These are phyloP conservation scores for Debaryomyces castellii DNA, from an alignment of 805 yeast species.

Conservation along the genomic window DNA sequence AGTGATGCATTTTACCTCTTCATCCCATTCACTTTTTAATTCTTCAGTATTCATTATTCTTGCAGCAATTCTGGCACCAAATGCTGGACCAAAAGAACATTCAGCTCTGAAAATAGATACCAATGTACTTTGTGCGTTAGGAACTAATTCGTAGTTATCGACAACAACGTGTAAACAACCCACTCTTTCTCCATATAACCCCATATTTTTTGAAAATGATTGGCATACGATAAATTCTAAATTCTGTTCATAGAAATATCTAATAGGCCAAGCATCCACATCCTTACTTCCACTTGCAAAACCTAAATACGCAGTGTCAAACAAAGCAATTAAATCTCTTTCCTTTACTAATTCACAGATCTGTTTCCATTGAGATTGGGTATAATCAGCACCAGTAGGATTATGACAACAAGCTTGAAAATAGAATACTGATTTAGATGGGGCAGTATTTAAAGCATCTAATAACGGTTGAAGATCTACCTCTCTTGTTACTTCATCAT, in stretches of 20 bases:
- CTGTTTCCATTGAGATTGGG: conserved; percentile 35
- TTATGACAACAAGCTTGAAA: conserved; percentile 46
- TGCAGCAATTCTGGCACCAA: conserved; percentile 43
- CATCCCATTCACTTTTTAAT: conserved; percentile 31
- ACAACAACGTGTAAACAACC: conserved; percentile 36
- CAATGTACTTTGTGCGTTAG: conserved; percentile 23
- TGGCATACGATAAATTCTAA: conserved; percentile 46
- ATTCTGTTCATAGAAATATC: conserved; percentile 28
- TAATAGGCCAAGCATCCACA: conserved; percentile 44
- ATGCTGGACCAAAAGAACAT: conserved; percentile 48
- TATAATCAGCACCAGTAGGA: conserved; percentile 44
- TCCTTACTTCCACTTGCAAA: conserved; percentile 58
- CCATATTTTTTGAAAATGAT: conserved; percentile 43
- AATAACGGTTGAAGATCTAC: conserved; percentile 29
- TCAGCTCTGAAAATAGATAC: conserved; percentile 36
- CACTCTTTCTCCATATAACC: conserved; percentile 39
- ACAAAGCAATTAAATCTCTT: conserved; percentile 26
- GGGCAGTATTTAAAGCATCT: conserved; percentile 28
- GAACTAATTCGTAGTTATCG: conserved; percentile 14
- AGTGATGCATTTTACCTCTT: conserved; percentile 31
- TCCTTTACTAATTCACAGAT: conserved; percentile 24
- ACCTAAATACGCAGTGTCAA: conserved; percentile 46
- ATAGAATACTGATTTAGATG: conserved; percentile 31
- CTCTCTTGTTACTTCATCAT: conserved; percentile 23
- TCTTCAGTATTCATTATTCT: conserved; percentile 25